Conservation (phyloP, 495 filamentous ascomycete species). For the Aspergillus indologenus region DNA sequence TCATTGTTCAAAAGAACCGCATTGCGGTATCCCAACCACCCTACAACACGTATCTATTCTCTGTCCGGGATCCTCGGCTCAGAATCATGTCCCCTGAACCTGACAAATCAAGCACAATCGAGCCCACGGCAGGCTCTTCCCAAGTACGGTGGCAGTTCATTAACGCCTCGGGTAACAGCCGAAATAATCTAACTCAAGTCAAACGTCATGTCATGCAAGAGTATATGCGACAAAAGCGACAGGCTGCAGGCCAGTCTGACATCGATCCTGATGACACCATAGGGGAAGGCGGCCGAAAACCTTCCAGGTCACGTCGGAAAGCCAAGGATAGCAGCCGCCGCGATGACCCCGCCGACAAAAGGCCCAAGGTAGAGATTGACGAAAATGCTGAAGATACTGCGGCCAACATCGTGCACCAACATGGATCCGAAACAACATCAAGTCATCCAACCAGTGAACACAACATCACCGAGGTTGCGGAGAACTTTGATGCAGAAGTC, state of each 20-base stretch:
- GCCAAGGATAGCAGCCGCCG: conserved; percentile 14
- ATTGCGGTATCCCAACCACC: neutral
- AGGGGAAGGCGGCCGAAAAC: conserved; percentile 10
- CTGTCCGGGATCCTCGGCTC: neutral
- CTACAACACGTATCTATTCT: neutral
- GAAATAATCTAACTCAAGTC: conserved; percentile 41
- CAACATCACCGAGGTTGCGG: neutral
- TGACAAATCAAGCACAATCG: neutral
- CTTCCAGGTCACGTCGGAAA: conserved; percentile 19
- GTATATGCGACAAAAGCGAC: conserved; percentile 43
- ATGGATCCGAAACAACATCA: neutral
- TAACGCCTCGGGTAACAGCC: conserved; percentile 38
- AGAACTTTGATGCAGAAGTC: neutral
- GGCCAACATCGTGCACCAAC: neutral
- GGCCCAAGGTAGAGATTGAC: conserved; percentile 2
- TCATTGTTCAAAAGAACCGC: neutral
- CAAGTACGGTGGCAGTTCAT: conserved; percentile 43
- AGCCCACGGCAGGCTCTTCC: conserved; percentile 5
- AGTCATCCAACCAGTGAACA: neutral
- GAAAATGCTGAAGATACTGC: neutral
- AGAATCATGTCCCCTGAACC: conserved; percentile 18
- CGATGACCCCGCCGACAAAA: conserved; percentile 12
- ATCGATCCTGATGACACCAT: conserved; percentile 13
- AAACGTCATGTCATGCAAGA: conserved; percentile 50
- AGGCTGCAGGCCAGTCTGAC: conserved; percentile 17